Evolutionary conservation across 1,284 basidiomycete species (phyloP).

Genomic region (Gymnopus androsaceus): DNA sequence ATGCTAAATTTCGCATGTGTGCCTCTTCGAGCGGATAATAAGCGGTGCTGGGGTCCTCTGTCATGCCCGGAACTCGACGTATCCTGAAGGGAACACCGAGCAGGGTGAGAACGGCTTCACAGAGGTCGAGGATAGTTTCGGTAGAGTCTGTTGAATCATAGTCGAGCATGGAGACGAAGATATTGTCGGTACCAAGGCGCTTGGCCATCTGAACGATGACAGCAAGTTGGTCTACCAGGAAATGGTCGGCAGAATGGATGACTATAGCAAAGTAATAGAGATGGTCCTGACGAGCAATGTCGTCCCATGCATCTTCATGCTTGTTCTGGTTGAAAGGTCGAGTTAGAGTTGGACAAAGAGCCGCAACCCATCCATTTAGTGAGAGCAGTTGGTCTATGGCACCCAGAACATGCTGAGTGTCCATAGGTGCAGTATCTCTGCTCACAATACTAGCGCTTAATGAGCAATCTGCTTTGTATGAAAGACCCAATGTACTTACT

Average conservation of each 20-base stretch:
- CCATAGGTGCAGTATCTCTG: constrained; percentile 82
- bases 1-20: constrained; percentile 84
- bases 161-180: constrained; percentile 96
- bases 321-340: constrained; percentile 90
- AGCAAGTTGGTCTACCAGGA: constrained; percentile 93
- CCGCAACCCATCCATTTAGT: constrained; percentile 99
- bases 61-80: constrained; percentile 85
- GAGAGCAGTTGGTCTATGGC: constrained; percentile 89
- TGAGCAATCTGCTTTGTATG: not conserved
- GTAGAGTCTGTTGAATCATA: constrained; percentile 93
- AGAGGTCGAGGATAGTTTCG: constrained; percentile 87
- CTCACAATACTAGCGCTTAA: constrained; percentile 62
- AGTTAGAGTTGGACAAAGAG: constrained; percentile 85
- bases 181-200: constrained; percentile 80
- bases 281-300: constrained; percentile 77
- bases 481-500: constrained; percentile 49
- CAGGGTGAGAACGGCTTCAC: constrained; percentile 88
- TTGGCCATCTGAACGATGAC: constrained; percentile 93
- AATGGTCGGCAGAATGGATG: constrained; percentile 95
- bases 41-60: constrained; percentile 77
- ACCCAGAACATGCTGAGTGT: constrained; percentile 82
- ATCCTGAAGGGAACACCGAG: constrained; percentile 91
- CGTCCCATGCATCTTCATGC: constrained; percentile 82
- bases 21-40: constrained; percentile 96
- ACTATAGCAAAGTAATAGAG: constrained; percentile 94